Base-by-base conservation (phyloP, 176 grass and related monocot species). In the Pontederia crassipes region DNA sequence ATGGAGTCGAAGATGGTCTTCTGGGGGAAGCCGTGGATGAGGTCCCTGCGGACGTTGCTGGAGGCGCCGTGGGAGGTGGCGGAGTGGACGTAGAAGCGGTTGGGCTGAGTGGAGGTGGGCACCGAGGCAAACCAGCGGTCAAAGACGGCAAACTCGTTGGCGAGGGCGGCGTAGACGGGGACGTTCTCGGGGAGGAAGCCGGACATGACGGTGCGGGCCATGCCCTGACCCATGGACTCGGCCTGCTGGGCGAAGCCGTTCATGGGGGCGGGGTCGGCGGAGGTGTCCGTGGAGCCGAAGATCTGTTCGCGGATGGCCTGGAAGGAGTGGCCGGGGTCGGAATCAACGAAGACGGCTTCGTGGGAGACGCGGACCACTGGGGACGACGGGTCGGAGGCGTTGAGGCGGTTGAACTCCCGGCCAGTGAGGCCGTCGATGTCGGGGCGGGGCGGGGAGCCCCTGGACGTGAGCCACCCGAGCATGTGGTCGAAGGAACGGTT, bases 201-300 rank as follows among this genome's bases (percentile, higher is more conserved):
- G 57, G 47, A 61, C 75, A 77, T 77, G 57, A 70, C 49, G 28
- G 75, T 49, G 18, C 40, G 14, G 47, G 57, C 55, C 55, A 76
- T 76, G 14, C 64, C 62, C 24, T 58, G 45, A 20, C 63, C 54
- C 10, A 60, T 64, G 29, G 29, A 55, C 20, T 70, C 20, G 27
- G 75, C 75, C 52, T 77, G 75, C 59, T 77, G 75, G 14, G 58
- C 75, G 67, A 77, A 77, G 29, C 75, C 75, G 45, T 28, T 63
- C 75, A 77, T 70, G 27, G 67, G 75, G 32, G 65, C 66, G 14
- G 48, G 59, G 11, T 46, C 47, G 8, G 66, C 66, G 20, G 74
- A 62, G 29, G 66, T 56, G 49, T 70, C 75, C 12, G 61, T 53
- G 18, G 75, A 69, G 12, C 75, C 75, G 32, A 77, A 77, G 57